Evolutionary conservation across 345 rosid genomes (phyloP).

Genomic region (Carallia pectinifolia): DNA sequence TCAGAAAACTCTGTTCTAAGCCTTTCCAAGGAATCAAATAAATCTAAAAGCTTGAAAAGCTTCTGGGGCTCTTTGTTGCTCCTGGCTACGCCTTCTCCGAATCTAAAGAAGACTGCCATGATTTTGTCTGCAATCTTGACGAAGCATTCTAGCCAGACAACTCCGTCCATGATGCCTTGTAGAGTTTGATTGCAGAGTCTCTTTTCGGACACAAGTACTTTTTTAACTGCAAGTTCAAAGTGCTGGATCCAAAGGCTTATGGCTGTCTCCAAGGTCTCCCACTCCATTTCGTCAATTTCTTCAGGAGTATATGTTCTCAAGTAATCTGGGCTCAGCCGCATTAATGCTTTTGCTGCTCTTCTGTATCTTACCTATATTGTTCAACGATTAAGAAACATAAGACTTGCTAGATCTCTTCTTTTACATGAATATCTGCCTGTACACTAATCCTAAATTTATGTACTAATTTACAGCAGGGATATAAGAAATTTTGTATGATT

Average conservation of each 20-base stretch:
- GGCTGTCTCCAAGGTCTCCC: conserved; percentile 62
- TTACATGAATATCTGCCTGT: no score
- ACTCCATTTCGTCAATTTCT: conserved; percentile 62
- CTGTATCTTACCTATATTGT: conserved; percentile 47
- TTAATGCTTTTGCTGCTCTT: conserved; percentile 62
- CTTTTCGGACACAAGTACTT: conserved; percentile 51
- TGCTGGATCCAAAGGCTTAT: conserved; percentile 58
- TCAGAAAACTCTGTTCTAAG: conserved; percentile 40
- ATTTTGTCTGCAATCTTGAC: conserved; percentile 60
- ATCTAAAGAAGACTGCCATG: conserved; percentile 70
- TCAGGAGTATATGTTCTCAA: conserved; percentile 47
- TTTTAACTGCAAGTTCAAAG: conserved; percentile 47
- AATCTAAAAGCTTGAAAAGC: conserved; percentile 65
- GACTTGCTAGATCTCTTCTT: not conserved
- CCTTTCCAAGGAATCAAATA: conserved; percentile 54
- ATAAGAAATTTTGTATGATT: not conserved
- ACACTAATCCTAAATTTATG: no score
- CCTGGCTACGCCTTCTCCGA: conserved; percentile 63
- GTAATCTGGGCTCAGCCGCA: conserved; percentile 56
- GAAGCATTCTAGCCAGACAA: conserved; percentile 59
- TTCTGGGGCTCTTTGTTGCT: conserved; percentile 65
- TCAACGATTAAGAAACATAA: conserved; percentile 1
- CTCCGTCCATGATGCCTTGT: conserved; percentile 44
- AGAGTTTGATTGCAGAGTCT: conserved; percentile 47
- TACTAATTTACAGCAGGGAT: no score